These are phyloP conservation scores for Neurospora tetraspora DNA, from an alignment of 495 filamentous ascomycete species.

Conservation along the genomic window DNA sequence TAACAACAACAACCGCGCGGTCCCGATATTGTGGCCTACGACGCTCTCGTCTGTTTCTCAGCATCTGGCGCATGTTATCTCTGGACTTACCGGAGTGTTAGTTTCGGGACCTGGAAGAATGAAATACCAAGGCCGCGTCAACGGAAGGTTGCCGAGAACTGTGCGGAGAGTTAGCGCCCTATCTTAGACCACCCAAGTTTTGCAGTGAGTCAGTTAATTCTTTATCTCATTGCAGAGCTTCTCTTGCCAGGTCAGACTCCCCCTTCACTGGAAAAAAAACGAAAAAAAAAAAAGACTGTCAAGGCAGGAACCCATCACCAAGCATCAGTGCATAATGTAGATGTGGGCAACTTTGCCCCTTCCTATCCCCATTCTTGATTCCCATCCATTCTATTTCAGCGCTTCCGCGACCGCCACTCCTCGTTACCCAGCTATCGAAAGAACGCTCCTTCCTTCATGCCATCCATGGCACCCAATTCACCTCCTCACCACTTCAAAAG, in stretches of 20 bases:
- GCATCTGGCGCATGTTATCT: not conserved
- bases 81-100: not conserved
- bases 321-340: not conserved
- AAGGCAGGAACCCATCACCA: not conserved
- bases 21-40: not conserved
- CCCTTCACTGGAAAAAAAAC: too few species aligned
- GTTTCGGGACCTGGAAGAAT: not conserved
- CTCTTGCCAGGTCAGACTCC: not conserved
- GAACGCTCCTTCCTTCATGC: not conserved
- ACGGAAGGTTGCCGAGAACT: not conserved
- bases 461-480: not conserved
- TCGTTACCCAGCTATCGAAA: not conserved
- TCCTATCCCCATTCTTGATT: not conserved
- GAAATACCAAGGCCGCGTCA: not conserved
- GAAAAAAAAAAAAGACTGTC: not conserved
- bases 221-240: not conserved
- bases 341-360: not conserved
- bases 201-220: not conserved
- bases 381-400: not conserved
- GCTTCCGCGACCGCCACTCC: not conserved
- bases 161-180: not conserved
- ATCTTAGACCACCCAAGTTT: not conserved
- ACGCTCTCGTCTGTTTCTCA: not conserved
- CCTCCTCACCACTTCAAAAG: not conserved
- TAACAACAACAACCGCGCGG: not conserved